Evolutionary conservation across 2,329 filamentous ascomycete genomes (phyloP).

Genomic region (Tolypocladium sp.): DNA sequence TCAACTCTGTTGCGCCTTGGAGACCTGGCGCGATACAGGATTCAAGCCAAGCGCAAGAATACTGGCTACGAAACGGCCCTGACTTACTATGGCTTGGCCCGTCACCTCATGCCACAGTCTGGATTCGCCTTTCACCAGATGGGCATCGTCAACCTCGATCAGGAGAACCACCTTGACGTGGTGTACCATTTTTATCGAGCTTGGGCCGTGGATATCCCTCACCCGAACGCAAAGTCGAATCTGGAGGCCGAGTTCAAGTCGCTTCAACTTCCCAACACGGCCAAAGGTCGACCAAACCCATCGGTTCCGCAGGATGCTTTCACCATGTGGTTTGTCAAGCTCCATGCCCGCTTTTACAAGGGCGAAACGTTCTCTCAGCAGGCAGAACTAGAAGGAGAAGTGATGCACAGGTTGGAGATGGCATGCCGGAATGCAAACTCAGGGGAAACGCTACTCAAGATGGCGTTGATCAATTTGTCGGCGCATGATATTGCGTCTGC

Average conservation of each 20-base stretch:
- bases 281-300: constrained; percentile 21
- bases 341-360: constrained; percentile 78
- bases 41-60: constrained; percentile 62
- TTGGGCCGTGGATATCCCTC: constrained; percentile 63
- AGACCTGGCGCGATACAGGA: constrained; percentile 80
- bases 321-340: constrained; percentile 71
- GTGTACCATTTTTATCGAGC: constrained; percentile 88
- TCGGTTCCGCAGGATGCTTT: constrained; percentile 56
- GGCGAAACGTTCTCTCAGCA: constrained; percentile 67
- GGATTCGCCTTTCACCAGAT: constrained; percentile 85
- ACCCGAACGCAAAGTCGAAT: constrained; percentile 66
- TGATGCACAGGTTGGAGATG: constrained; percentile 67
- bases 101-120: constrained; percentile 66
- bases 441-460: constrained; percentile 61
- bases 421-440: constrained; percentile 61
- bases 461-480: constrained; percentile 78
- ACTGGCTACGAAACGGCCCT: constrained; percentile 72
- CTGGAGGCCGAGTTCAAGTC: constrained; percentile 67
- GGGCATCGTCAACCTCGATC: constrained; percentile 72
- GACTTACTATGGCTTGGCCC: constrained; percentile 77
- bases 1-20: constrained; percentile 78
- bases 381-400: constrained; percentile 75
- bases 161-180: constrained; percentile 71
- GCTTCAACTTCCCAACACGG: constrained; percentile 29
- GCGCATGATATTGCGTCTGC: constrained; percentile 61